Evolutionary conservation across 1,284 basidiomycete genomes (phyloP).

Genomic region (Polyporus tsugae): DNA sequence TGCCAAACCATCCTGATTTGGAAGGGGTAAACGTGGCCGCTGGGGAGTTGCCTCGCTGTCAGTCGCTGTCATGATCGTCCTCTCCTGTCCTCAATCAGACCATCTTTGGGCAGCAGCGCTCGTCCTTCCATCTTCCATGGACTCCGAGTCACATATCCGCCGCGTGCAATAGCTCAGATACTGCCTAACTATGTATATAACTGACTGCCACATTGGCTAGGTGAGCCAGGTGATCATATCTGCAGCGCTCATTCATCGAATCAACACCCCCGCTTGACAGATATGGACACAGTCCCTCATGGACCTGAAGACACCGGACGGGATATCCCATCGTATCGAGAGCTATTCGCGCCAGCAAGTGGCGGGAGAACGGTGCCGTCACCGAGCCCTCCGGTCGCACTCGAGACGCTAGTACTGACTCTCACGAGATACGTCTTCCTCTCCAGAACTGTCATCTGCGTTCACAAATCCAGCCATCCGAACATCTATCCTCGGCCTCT

Average conservation of each 20-base stretch:
- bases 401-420: neutral
- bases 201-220: no score
- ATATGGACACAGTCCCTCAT: no score
- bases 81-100: neutral
- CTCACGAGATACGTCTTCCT: neutral
- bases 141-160: no score
- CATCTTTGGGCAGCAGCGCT: neutral
- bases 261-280: no score
- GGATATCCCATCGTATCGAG: neutral
- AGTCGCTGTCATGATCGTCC: neutral
- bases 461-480: neutral
- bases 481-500: neutral
- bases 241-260: neutral
- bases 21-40: neutral
- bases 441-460: neutral
- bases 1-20: neutral
- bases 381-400: neutral
- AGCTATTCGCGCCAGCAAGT: neutral
- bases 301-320: neutral
- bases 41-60: neutral
- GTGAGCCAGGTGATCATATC: no score
- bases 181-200: no score
- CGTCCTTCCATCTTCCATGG: neutral
- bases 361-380: neutral
- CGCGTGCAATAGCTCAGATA: no score